Evolutionary conservation across 176 grass and related monocot genomes (phyloP).

Genomic region (Miscanthus lutarioriparius): DNA sequence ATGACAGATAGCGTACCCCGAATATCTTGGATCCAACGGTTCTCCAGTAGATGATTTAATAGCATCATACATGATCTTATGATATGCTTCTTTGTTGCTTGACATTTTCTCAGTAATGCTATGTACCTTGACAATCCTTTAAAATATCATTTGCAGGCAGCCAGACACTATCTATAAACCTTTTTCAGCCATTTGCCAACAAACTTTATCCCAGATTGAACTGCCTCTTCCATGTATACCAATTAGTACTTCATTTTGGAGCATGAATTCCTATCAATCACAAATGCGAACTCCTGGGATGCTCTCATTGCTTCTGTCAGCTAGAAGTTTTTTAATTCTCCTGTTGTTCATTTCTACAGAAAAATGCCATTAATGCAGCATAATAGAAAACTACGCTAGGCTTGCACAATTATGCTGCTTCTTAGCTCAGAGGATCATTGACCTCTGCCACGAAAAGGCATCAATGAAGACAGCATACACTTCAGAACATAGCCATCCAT

Average conservation of each 20-base stretch:
- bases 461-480: neutral
- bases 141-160: neutral
- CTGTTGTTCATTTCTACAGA: constrained; percentile 19
- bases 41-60: neutral
- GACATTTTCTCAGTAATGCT: neutral
- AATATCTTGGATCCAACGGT: neutral
- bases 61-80: neutral
- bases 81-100: neutral
- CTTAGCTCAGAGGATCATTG: constrained; percentile 3
- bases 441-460: neutral
- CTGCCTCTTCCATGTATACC: neutral
- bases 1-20: neutral
- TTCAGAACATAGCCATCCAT: neutral
- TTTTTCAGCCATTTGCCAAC: constrained; percentile 7
- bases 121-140: constrained; percentile 12
- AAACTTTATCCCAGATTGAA: neutral
- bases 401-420: constrained; percentile 17
- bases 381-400: neutral
- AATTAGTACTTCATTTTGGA: neutral
- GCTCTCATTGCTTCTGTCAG: neutral
- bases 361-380: neutral
- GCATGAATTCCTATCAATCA: neutral
- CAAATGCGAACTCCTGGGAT: neutral
- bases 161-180: neutral
- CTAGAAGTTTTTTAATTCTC: neutral